Conservation (phyloP, 2,329 filamentous ascomycete genomes). For the Dactylonectria macrodidyma region DNA sequence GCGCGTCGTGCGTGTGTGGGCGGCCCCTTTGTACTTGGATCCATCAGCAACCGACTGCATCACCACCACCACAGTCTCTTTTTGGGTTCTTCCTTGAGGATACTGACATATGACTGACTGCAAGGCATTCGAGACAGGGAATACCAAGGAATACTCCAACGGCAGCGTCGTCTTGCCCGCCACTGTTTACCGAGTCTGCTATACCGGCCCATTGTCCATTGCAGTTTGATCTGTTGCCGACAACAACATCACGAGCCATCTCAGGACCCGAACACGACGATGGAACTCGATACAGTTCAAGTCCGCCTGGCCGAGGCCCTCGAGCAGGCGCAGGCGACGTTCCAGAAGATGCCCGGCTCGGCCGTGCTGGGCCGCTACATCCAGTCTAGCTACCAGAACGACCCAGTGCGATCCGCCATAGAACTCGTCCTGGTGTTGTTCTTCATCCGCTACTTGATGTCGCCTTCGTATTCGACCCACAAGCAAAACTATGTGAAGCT, state of each 20-base stretch:
- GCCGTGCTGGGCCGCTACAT: constrained; percentile 96
- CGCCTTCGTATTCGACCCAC: constrained; percentile 92
- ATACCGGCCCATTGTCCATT: not conserved
- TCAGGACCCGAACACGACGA: constrained; percentile 47
- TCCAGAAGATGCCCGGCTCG: constrained; percentile 94
- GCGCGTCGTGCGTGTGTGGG: constrained; percentile 2
- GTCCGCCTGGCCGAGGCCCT: constrained; percentile 64
- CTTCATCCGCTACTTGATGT: constrained; percentile 92
- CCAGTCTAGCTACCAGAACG: constrained; percentile 97
- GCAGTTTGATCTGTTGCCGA: not conserved
- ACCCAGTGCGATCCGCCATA: constrained; percentile 92
- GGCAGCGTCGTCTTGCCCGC: not conserved
- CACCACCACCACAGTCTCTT: not conserved
- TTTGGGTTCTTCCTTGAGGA: not conserved
- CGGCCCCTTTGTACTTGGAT: constrained; percentile 19
- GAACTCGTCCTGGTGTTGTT: constrained; percentile 96
- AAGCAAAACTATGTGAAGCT: constrained; percentile 92
- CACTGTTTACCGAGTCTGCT: not conserved
- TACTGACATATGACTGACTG: not conserved
- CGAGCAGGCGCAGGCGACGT: constrained; percentile 72
- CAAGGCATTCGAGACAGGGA: not conserved
- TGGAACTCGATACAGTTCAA: constrained; percentile 77
- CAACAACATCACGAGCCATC: not conserved
- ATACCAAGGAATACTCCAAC: not conserved
- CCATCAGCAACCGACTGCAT: constrained; percentile 4